Evolutionary conservation across 2,329 filamentous ascomycete species (phyloP), one percentile per base, ranked within the genome.

Genomic region (Cryphonectria japonica): DNA sequence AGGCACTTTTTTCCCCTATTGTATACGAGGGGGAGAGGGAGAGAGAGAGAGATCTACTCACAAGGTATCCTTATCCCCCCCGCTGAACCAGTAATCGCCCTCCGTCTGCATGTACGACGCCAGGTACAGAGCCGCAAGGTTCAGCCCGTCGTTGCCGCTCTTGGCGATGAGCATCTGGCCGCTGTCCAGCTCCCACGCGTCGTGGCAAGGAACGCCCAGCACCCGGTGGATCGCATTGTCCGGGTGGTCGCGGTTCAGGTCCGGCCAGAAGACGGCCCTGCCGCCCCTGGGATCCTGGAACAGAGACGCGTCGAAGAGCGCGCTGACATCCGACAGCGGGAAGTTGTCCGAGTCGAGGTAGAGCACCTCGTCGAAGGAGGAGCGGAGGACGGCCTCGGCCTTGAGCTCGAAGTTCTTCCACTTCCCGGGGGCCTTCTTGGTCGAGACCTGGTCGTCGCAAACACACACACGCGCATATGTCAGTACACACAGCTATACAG

Each of bases 401-500:
- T 72, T 72, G 54, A 72, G 71, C 62, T 72, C 71, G 34, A 72
- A 72, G 46, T 72, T 72, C 57, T 72, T 72, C 71, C 71, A 72
- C n/a, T 66, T 66, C 29, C 68, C 68, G 4, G 71, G 69, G 13
- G 69, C 46, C 22, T 72, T 72, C 50, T 68, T 66, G 19, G 71
- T 72, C 6, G 68, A 68, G 29, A 72, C 71, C 71, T 72, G 68
- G 34, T 70, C 16, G 59, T 60, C 29, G 14, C 37, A 46, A 3
- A 41, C 32, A 13, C 29, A 22, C 59, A 19, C 32, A 61, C 11
- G n/a, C 52, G 41, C 16, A 34, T 22, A 34, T 16, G 34, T 39
- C 34, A 34, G 34, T 1, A 29, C 13, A 46, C 46, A 46, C 46
- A n/a, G 46, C 43, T 50, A 39, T 2, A 39, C 37, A 39, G 1